Conservation (phyloP, 2,329 filamentous ascomycete genomes). For the Capronia americana region DNA sequence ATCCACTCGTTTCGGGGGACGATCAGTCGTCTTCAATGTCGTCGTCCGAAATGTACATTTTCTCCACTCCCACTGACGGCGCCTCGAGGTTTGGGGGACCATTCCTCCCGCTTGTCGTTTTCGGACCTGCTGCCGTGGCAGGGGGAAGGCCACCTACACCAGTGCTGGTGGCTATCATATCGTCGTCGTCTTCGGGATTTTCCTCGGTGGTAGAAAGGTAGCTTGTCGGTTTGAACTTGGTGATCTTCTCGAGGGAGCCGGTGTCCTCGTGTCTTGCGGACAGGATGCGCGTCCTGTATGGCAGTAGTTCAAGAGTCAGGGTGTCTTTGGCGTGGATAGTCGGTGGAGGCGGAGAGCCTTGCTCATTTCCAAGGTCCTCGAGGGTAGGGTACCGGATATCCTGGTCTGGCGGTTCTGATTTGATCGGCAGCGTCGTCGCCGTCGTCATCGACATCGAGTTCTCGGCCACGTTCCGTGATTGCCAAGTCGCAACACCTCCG, state of each 20-base stretch:
- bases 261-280: slow-evolving; percentile 48
- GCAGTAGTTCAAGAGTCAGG: slow-evolving; percentile 82
- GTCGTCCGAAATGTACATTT: slow-evolving; percentile 78
- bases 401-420: slow-evolving; percentile 8
- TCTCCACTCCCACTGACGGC: slow-evolving; percentile 62
- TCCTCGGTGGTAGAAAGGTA: slow-evolving; percentile 48
- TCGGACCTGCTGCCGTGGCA: neutral
- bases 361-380: slow-evolving; percentile 18
- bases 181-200: slow-evolving; percentile 53
- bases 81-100: neutral
- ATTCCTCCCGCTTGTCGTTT: neutral
- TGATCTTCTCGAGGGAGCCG: slow-evolving; percentile 71
- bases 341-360: slow-evolving; percentile 42
- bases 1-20: neutral
- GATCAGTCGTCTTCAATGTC: slow-evolving; percentile 75
- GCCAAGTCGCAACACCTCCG: slow-evolving; percentile 49
- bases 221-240: slow-evolving; percentile 57
- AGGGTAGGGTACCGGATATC: neutral
- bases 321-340: slow-evolving; percentile 66
- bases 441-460: neutral
- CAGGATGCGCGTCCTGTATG: slow-evolving; percentile 76
- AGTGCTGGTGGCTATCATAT: slow-evolving; percentile 46
- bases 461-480: slow-evolving; percentile 30
- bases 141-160: neutral
- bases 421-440: neutral